Conservation (phyloP, 75 land plant genomes). For the Pinus tabuliformis region DNA sequence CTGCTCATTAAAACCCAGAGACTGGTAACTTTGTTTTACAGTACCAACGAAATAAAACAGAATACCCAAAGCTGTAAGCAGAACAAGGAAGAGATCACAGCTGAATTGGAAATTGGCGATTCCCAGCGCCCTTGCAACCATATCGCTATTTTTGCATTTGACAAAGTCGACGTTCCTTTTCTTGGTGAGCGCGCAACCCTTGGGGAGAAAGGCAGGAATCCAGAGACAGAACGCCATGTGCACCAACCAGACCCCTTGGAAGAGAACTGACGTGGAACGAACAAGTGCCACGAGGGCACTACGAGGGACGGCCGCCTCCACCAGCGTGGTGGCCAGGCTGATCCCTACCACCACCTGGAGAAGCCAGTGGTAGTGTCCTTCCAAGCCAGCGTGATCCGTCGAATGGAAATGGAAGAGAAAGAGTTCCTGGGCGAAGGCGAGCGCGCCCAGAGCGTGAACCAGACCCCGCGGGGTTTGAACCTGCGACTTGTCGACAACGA, state of each 20-base stretch:
- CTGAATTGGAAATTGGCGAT: slow-evolving; percentile 66
- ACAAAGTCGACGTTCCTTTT: slow-evolving; percentile 46
- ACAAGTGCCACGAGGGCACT: slow-evolving; percentile 39
- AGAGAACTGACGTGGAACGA: slow-evolving; percentile 30
- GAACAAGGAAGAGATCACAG: slow-evolving; percentile 38
- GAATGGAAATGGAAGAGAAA: slow-evolving; percentile 82
- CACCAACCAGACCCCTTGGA: slow-evolving; percentile 65
- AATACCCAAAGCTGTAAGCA: slow-evolving; percentile 12
- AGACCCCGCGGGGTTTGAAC: slow-evolving; percentile 4
- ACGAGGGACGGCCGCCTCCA: slow-evolving; percentile 19
- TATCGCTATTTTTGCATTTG: slow-evolving; percentile 24
- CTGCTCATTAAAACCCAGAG: too few species aligned
- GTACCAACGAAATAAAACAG: neutral
- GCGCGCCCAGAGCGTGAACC: slow-evolving; percentile 33
- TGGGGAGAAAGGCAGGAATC: slow-evolving; percentile 53
- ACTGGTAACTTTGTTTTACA: too few species aligned
- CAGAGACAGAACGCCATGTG: slow-evolving; percentile 73
- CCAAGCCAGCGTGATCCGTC: slow-evolving; percentile 56
- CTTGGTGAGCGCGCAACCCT: slow-evolving; percentile 45
- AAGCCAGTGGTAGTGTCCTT: slow-evolving; percentile 84
- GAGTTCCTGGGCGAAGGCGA: slow-evolving; percentile 58
- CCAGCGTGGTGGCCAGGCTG: slow-evolving; percentile 30
- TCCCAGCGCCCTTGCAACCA: slow-evolving; percentile 50
- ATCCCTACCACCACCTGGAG: slow-evolving; percentile 47
- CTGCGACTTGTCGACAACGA: slow-evolving; percentile 25